Conservation (phyloP, 2,329 filamentous ascomycete genomes). For the Pestalotiopsis sp. region DNA sequence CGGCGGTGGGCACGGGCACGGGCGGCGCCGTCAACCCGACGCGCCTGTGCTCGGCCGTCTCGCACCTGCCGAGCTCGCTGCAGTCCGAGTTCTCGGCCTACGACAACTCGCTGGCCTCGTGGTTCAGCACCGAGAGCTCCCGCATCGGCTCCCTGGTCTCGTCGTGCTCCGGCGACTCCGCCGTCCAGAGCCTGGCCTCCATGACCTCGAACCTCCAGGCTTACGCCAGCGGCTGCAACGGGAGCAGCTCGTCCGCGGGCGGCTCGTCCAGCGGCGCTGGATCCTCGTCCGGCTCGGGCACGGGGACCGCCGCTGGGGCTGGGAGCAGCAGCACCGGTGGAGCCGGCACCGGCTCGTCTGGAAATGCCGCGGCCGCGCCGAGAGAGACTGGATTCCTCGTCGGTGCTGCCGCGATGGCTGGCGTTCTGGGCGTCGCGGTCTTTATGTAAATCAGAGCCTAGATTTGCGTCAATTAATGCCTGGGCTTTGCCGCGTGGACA, state of each 20-base stretch:
- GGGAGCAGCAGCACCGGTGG: background rate
- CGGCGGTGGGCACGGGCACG: background rate
- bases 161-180: background rate
- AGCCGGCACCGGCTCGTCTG: background rate
- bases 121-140: background rate
- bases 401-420: background rate
- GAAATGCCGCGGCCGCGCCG: background rate
- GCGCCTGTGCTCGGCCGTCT: background rate
- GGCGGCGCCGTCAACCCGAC: background rate
- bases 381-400: background rate
- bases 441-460: background rate
- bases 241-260: background rate
- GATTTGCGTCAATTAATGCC: no score
- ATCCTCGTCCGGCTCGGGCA: background rate
- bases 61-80: background rate
- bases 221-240: slow-evolving; percentile 4
- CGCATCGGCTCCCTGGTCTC: background rate
- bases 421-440: background rate
- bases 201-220: background rate
- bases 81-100: slow-evolving; percentile 1
- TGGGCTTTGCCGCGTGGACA: no score
- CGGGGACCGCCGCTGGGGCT: background rate
- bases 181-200: background rate
- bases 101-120: background rate
- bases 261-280: background rate